Percentiles rank a stretch among this genome's conserved stretches.
Evolutionary conservation across 768 basidiomycete species (phyloP).

Genomic region (Boletus edulis): DNA sequence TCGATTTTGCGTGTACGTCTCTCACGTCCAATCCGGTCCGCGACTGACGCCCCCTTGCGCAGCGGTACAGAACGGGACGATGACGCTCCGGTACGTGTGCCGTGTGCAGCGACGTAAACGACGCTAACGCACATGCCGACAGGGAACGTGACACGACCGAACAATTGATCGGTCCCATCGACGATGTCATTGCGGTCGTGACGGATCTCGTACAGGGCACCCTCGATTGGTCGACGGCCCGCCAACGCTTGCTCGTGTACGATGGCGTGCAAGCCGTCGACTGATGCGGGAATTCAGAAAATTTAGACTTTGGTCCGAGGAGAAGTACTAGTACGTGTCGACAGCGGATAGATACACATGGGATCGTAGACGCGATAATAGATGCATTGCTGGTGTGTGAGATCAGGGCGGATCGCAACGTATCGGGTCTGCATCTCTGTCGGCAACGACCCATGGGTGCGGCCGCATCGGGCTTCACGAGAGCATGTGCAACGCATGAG

Average conservation of each 20-base stretch:
- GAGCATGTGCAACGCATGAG: too few species aligned
- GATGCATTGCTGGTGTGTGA: neutral
- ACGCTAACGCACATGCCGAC: constrained; percentile 3
- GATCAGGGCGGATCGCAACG: neutral
- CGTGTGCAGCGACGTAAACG: neutral
- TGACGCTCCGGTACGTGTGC: constrained; percentile 81
- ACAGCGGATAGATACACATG: neutral
- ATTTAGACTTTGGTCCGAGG: constrained; percentile 17
- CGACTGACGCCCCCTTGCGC: constrained; percentile 2
- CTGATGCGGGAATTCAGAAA: constrained; percentile 8
- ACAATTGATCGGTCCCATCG: constrained; percentile 87
- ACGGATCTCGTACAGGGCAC: constrained; percentile 73
- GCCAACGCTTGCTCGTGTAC: constrained; percentile 68
- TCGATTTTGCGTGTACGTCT: constrained; percentile 83
- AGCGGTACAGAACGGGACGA: constrained; percentile 90
- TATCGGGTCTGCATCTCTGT: too few species aligned
- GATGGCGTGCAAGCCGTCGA: constrained; percentile 88
- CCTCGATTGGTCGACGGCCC: constrained; percentile 78
- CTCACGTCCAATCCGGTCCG: neutral
- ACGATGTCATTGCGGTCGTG: constrained; percentile 83
- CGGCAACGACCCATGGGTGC: too few species aligned
- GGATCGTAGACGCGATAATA: neutral
- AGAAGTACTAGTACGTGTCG: neutral
- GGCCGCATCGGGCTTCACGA: too few species aligned
- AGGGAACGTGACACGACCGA: constrained; percentile 95